Conservation (phyloP, 2,329 filamentous ascomycete species). For the Exophiala alcalophila region DNA sequence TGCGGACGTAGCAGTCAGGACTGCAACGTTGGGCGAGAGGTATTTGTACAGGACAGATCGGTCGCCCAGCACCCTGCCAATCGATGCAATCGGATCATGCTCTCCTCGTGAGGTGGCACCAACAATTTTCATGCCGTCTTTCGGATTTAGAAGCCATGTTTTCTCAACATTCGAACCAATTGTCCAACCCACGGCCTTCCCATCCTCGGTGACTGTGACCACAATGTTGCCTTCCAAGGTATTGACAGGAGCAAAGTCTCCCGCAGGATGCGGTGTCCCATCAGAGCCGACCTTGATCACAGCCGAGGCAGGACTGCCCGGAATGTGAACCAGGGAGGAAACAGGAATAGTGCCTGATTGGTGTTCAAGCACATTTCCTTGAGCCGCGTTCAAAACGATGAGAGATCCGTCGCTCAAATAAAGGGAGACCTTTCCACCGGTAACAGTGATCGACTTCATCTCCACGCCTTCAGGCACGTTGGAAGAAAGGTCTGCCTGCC, state of each 20-base stretch:
- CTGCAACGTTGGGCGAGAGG: conserved; percentile 78
- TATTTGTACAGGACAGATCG: conserved; percentile 97
- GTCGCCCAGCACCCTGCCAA: conserved; percentile 88
- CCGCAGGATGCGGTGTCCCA: conserved; percentile 34
- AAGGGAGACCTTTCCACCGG: conserved; percentile 59
- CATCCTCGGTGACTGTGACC: conserved; percentile 42
- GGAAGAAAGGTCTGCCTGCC: conserved; percentile 64
- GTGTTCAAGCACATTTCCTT: conserved; percentile 41
- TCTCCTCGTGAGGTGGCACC: conserved; percentile 64
- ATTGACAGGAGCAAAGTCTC: conserved; percentile 31
- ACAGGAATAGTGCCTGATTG: conserved; percentile 22
- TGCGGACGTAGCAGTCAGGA: conserved; percentile 68
- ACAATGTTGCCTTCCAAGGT: conserved; percentile 37
- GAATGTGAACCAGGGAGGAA: conserved; percentile 22
- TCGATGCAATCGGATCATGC: conserved; percentile 88
- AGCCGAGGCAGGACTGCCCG: conserved; percentile 26
- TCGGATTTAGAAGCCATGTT: conserved; percentile 72
- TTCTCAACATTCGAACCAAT: conserved; percentile 39
- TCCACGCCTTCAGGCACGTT: conserved; percentile 56
- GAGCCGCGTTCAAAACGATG: conserved; percentile 49
- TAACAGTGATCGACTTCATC: conserved; percentile 64
- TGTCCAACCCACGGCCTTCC: conserved; percentile 44
- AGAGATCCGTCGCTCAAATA: conserved; percentile 61
- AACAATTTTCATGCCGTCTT: conserved; percentile 64
- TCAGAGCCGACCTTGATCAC: conserved; percentile 37